A percentile compares a stretch with the other conserved stretches of the same genome.
phyloP scores from a whole-genome alignment of 2,329 filamentous ascomycete genomes.

The Claviceps lovelessii region DNA sequence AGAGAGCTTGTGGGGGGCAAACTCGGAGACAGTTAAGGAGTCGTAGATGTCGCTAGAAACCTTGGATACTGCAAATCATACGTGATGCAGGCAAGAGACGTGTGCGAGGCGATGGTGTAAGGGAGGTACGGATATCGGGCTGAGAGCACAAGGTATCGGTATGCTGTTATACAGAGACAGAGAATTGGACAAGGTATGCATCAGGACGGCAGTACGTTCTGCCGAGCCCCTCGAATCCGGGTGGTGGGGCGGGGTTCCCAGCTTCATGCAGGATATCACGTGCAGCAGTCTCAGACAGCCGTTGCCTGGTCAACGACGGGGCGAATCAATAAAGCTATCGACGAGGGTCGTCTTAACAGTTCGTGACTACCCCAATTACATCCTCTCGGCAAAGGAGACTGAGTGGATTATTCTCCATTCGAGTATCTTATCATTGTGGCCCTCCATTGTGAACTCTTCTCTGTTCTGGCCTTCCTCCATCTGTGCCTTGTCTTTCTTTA shows the following conservation, averaged over 20 bases:
- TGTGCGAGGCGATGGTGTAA: conserved; percentile 1
- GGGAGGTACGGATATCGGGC: conserved; percentile 16
- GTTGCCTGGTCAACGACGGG: conserved; percentile 11
- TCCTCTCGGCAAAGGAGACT: background rate
- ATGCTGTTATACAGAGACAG: conserved; percentile 14
- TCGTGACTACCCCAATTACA: background rate
- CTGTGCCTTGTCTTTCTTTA: background rate
- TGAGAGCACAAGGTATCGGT: conserved; percentile 15
- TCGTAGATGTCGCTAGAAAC: conserved; percentile 3
- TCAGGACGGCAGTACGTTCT: conserved; percentile 16
- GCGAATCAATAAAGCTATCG: conserved; percentile 1
- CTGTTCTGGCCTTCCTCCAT: background rate
- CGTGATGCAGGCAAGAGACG: conserved; percentile 2
- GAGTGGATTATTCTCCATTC: background rate
- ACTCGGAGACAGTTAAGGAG: conserved; percentile 12
- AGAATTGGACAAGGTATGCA: conserved; percentile 12
- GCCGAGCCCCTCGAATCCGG: conserved; percentile 10
- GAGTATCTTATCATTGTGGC: background rate
- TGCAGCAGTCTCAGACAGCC: conserved; percentile 1
- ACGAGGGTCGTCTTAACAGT: background rate
- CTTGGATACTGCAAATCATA: background rate
- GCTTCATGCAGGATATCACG: conserved; percentile 12
- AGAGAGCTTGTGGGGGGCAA: conserved; percentile 10
- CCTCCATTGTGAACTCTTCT: background rate
- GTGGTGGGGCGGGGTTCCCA: background rate